Base-by-base conservation (phyloP, 2,329 filamentous ascomycete genomes). In the Geosmithia putterillii region DNA sequence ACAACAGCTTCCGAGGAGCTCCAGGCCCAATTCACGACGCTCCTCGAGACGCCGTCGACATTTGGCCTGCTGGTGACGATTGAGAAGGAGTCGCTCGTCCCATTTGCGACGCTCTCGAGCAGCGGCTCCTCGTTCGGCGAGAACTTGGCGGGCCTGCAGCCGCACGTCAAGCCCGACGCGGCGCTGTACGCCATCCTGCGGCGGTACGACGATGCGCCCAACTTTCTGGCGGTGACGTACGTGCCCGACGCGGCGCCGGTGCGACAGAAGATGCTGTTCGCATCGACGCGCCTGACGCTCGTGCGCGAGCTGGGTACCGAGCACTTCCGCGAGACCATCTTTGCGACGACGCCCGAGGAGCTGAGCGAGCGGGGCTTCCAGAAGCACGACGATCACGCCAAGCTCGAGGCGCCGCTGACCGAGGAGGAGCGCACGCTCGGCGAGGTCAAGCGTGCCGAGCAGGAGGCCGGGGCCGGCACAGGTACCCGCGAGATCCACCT, bases 261-360 rank as follows among this genome's bases (percentile, higher is more conserved):
- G 45, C 79, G 86, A 35, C 82, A 87, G 59, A 92, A 92, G 70
- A 92, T 86, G 81, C 74, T 92, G 19, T 89, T 90, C 59, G 85
- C 86, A 6, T 76, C 79, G 20, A 89, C 86, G 22, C 75, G 84
- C 9, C 68, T 89, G 52, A 85, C 84, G 1, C 71, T 92, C 1
- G 74, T 82, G 41, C 75, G 85, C 37, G 84, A 90, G 62, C 70
- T 92, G 9, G 86, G 86, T 39, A 75, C 78, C 43, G 85, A 92
- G 59, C 73, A 86, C 54, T 90, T 92, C 62, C 69, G 81, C 42
- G 83, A 89, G 58, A 83, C 76, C 20, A 69, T 90, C 37, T 87
- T 89, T 57, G 76, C 74, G 10, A 90, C 83, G 1, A 75, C 71
- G 36, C 66, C 78, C 20, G 73, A 77, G 18, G 86, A 92, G 63